Percentiles rank a stretch among this genome's conserved stretches.
phyloP scores from a whole-genome alignment of 2,329 filamentous ascomycete species.

The Paraphaeosphaeria minitans region DNA sequence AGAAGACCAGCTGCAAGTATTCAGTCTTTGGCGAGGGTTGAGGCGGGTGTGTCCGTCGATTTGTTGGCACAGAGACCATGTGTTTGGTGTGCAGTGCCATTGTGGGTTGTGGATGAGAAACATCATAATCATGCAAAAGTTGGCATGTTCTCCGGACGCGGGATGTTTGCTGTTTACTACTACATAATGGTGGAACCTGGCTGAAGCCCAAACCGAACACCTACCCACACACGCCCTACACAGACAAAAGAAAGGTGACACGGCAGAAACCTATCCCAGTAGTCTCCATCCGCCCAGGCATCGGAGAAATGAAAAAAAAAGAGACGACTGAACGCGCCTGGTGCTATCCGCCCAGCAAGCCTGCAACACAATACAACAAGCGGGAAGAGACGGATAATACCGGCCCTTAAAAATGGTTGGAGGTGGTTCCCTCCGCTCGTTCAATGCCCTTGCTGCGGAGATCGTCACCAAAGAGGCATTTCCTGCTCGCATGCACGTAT shows the following conservation, averaged over 20 bases:
- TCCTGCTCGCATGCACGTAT: neutral
- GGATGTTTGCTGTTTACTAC: constrained; percentile 10
- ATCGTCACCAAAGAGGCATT: neutral
- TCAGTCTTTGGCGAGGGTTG: too few species aligned
- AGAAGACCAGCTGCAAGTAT: too few species aligned
- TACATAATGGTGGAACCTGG: constrained; percentile 14
- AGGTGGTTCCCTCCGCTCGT: neutral
- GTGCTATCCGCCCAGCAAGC: neutral
- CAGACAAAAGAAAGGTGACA: constrained; percentile 4
- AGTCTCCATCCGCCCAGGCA: neutral
- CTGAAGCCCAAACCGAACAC: constrained; percentile 10
- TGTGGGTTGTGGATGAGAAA: too few species aligned
- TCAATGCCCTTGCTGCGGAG: neutral
- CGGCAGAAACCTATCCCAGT: constrained; percentile 2
- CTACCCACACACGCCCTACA: constrained; percentile 11
- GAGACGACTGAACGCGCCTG: neutral
- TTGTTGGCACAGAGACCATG: too few species aligned
- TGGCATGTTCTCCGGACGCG: neutral
- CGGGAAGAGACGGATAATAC: neutral
- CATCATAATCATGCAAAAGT: neutral
- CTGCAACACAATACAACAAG: neutral
- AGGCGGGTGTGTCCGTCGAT: too few species aligned
- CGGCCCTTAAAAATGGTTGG: neutral
- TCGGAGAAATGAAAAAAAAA: neutral
- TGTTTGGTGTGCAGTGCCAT: too few species aligned